Base-by-base conservation (phyloP, 768 basidiomycete genomes). In the Tulasnella sp. region DNA sequence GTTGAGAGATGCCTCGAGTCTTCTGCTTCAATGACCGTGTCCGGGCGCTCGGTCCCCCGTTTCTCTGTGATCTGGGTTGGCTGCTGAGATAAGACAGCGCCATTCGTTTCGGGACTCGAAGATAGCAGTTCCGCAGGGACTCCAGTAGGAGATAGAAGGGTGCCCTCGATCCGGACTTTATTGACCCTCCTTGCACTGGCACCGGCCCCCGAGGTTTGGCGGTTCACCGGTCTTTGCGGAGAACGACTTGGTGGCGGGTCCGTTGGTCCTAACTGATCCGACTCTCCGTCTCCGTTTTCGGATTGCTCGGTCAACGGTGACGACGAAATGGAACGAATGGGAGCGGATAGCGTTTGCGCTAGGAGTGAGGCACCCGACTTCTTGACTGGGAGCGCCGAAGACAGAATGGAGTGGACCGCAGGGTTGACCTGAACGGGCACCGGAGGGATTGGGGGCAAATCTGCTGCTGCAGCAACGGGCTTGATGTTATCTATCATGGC, bases 301-400 rank as follows among this genome's bases (percentile, higher is more conserved):
- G 78, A 79, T 20, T 74, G 78, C 44, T 79, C 78, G 2, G 78
- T 79, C 41, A 79, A 64, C 18, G 78, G 78, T 2, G 78, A 79
- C 44, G 78, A 78, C 40, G 77, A 60, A 16, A 54, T 58, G 24
- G 77, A 78, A 74, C n/a, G 73, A 11, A 24, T 34, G 9, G 37
- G 34, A 41, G n/a, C 69, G 40, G 24, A 14, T 31, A 24, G 3
- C 28, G 5, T 72, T 11, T 31, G 69, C n/a, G 14, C 69, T n/a
- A 72, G 40, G 3, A 48, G 40, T 20, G n/a, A 40, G 76, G 8
- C 41, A 50, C n/a, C 50, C 16, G 41, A 8, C 14, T 40, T 50
- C 37, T 24, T 41, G 31, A 76, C 14, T 24, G 28, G 40, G 44
- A 12, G 76, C 11, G 31, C 18, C 2, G 41, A 37, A n/a, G 37